Percentiles rank a stretch among this genome's conserved stretches.
Conservation (phyloP, 2,329 filamentous ascomycete species). For the Ceratocystis harringtonii region DNA sequence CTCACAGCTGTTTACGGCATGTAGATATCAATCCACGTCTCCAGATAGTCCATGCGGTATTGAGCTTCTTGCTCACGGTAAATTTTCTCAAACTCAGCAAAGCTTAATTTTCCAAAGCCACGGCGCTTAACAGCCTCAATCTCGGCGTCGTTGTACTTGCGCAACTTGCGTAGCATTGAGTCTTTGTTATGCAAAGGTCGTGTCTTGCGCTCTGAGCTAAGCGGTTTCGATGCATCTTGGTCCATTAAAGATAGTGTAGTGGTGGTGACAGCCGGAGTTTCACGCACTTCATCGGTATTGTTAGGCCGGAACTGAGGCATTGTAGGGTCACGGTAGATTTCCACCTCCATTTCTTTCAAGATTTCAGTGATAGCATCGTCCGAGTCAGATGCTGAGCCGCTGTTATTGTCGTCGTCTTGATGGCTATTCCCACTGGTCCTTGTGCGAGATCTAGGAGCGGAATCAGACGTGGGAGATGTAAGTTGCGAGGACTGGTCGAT, state of each 20-base stretch:
- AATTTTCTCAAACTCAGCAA: constrained; percentile 62
- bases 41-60: constrained; percentile 62
- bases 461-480: background rate
- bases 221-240: background rate
- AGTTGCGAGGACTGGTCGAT: background rate
- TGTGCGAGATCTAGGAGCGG: background rate
- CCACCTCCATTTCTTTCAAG: background rate
- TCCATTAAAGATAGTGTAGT: background rate
- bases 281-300: constrained; percentile 21
- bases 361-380: background rate
- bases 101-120: constrained; percentile 66
- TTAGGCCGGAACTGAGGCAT: constrained; percentile 57
- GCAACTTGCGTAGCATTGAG: constrained; percentile 33
- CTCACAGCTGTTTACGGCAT: constrained; percentile 35
- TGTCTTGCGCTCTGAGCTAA: background rate
- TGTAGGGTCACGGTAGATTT: constrained; percentile 39
- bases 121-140: constrained; percentile 53
- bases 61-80: constrained; percentile 51
- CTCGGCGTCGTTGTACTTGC: constrained; percentile 48
- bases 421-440: background rate
- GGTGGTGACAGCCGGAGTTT: constrained; percentile 8
- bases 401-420: background rate
- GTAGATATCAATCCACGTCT: constrained; percentile 79
- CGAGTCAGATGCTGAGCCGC: background rate
- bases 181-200: background rate